Base-by-base conservation (phyloP, 2,329 filamentous ascomycete species). In the Ceratocystis destructans region DNA sequence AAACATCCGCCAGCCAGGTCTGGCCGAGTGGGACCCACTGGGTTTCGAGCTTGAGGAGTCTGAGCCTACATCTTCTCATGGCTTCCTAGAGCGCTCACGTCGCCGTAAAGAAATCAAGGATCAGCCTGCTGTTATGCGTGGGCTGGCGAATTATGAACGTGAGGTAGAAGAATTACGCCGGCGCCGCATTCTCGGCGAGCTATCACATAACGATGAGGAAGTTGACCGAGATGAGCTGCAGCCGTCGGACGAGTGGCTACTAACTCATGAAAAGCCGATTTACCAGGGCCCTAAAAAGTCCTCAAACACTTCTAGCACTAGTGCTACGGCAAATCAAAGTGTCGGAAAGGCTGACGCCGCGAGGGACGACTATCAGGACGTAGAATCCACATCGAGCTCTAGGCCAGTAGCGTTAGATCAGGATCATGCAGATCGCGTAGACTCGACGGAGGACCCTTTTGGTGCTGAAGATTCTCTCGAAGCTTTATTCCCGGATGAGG, bases 11-110 rank as follows among this genome's bases (percentile, higher is more conserved):
- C 70, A 72, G 7, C 72, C 72, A 6, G 79, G 77, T 3, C 71
- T 82, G 41, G 73, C 73, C 28, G 76, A 80, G 69, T 82, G 80
- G 80, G 73, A 74, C 62, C 2, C 53, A 15, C 6, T 31, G 8
- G 53, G 22, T 4, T 28, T 57, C 5, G 53, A 57, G 22, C 10
- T 57, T 8, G 53, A 57, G 53, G 53, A 57, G 28, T 28, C 53
- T 22, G 53, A 57, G 25, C 53, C 22, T 28, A 5, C 17, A 5
- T 22, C 53, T 25, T 22, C 53, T 25, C 15, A 57, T 31, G 22
- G 7, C 15, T 57, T 57, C 20, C 15, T 5, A 31, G 53, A 57
- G 25, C 53, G 53, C 53, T 31, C 7, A 6, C 53, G 53, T 15
- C 22, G 53, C 6, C 53, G 53, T 28, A 31, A 15, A 28, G 53